A percentile compares a stretch with the other conserved stretches of the same genome.
Conservation (phyloP, 169 alveolate species). For the Cryptosporidium parvum region DNA sequence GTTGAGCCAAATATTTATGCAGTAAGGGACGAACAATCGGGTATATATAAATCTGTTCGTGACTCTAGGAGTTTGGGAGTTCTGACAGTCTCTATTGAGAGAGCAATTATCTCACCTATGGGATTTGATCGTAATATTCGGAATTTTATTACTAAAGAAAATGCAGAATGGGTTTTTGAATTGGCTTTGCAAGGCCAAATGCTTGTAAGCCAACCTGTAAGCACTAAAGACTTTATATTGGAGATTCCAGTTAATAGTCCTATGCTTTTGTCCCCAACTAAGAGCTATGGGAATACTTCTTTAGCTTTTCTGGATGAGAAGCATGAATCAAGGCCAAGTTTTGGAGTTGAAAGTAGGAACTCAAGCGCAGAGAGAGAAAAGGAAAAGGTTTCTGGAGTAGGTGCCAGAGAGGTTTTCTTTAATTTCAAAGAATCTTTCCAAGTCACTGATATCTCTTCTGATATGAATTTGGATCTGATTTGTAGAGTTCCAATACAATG, state of each 20-base stretch:
- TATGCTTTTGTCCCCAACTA: conserved; percentile 13
- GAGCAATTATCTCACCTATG: conserved; percentile 75
- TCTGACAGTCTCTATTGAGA: conserved; percentile 11
- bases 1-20: conserved; percentile 53
- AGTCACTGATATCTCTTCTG: conserved; percentile 36
- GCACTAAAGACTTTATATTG: conserved; percentile 42
- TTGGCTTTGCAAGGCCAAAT: conserved; percentile 53
- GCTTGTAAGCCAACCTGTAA: conserved; percentile 51
- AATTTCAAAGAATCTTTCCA: conserved; percentile 63
- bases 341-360: conserved; percentile 15
- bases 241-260: conserved; percentile 70
- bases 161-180: conserved; percentile 75
- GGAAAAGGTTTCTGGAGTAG: conserved; percentile 22
- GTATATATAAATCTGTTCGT: conserved; percentile 12
- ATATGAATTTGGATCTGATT: conserved; percentile 45
- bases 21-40: conserved; percentile 7
- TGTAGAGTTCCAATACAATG: conserved; percentile 65
- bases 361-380: conserved; percentile 32
- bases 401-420: conserved; percentile 60
- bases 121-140: conserved; percentile 49
- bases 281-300: conserved; percentile 1
- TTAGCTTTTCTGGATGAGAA: conserved; percentile 8
- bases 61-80: conserved; percentile 33
- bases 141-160: conserved; percentile 32
- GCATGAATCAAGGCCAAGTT: neutral